Evolutionary conservation across 2,329 filamentous ascomycete species (phyloP).

Genomic region (Pyrenochaeta sp.): DNA sequence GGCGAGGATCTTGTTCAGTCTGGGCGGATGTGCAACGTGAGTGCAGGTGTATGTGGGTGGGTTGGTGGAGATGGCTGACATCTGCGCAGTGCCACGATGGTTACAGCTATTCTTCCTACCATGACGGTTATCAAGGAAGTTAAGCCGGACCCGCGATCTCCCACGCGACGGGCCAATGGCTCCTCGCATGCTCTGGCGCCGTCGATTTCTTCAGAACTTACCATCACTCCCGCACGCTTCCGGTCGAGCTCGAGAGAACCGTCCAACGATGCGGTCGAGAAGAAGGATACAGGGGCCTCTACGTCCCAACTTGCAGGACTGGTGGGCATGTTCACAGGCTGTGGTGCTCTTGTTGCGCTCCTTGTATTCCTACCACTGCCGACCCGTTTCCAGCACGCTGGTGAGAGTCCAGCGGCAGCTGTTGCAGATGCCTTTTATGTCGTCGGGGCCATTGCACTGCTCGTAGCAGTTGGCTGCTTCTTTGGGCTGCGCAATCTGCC

Average conservation of each 20-base stretch:
- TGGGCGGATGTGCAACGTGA: conserved; percentile 88
- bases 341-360: conserved; percentile 86
- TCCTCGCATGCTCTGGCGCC: conserved; percentile 66
- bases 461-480: conserved; percentile 77
- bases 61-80: conserved; percentile 22
- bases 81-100: conserved; percentile 77
- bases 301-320: conserved; percentile 79
- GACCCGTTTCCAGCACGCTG: conserved; percentile 75
- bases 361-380: conserved; percentile 85
- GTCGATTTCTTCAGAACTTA: conserved; percentile 76
- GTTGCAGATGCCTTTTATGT: conserved; percentile 88
- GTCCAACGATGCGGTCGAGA: conserved; percentile 11
- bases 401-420: conserved; percentile 75
- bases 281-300: conserved; percentile 46
- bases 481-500: conserved; percentile 73
- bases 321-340: conserved; percentile 91
- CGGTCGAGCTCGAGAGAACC: conserved; percentile 41
- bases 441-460: conserved; percentile 74
- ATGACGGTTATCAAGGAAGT: conserved; percentile 57
- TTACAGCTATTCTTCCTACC: conserved; percentile 88
- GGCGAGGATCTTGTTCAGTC: conserved; percentile 83
- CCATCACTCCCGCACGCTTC: conserved; percentile 71
- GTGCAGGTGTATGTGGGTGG: conserved; percentile 13
- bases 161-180: conserved; percentile 41
- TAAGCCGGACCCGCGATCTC: conserved; percentile 33